A percentile compares a stretch with the other conserved stretches of the same genome.
phyloP scores from a whole-genome alignment of 257 asterid species.

The Euphrasia confusa region DNA sequence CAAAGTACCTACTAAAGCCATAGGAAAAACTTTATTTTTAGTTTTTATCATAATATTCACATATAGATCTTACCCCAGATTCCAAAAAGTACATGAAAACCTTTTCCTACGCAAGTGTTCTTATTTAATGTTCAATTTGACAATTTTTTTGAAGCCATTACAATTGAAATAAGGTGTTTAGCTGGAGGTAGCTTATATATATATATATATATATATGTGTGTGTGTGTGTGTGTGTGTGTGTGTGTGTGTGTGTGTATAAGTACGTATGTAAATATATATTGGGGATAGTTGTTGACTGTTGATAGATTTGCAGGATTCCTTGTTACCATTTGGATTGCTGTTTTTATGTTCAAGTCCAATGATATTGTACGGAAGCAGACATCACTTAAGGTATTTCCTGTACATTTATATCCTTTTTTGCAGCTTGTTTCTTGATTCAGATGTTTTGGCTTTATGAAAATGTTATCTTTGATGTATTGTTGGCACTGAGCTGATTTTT shows the following conservation, averaged over 20 bases:
- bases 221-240: too few species aligned
- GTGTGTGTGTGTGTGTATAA: too few species aligned
- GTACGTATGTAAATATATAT: neutral
- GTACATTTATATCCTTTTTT: constrained; percentile 6
- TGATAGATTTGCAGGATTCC: constrained; percentile 50
- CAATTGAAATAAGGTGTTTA: too few species aligned
- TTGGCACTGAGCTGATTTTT: constrained; percentile 24
- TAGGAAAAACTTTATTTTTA: neutral
- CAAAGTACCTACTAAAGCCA: neutral
- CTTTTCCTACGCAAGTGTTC: neutral
- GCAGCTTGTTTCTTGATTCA: constrained; percentile 14
- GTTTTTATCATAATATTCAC: neutral
- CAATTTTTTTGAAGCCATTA: too few species aligned
- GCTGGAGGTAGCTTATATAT: neutral
- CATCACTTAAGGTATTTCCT: constrained; percentile 70
- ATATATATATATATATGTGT: too few species aligned
- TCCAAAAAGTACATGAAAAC: neutral
- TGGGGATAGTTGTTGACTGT: constrained; percentile 17
- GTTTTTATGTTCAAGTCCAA: constrained; percentile 85
- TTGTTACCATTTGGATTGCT: constrained; percentile 72
- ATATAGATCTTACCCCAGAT: constrained; percentile 4
- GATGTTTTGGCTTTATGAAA: constrained; percentile 7
- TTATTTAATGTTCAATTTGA: neutral
- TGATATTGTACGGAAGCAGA: constrained; percentile 75
- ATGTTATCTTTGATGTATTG: constrained; percentile 14